Evolutionary conservation across 2,329 filamentous ascomycete genomes (phyloP).

Genomic region (Cercospora sp.): DNA sequence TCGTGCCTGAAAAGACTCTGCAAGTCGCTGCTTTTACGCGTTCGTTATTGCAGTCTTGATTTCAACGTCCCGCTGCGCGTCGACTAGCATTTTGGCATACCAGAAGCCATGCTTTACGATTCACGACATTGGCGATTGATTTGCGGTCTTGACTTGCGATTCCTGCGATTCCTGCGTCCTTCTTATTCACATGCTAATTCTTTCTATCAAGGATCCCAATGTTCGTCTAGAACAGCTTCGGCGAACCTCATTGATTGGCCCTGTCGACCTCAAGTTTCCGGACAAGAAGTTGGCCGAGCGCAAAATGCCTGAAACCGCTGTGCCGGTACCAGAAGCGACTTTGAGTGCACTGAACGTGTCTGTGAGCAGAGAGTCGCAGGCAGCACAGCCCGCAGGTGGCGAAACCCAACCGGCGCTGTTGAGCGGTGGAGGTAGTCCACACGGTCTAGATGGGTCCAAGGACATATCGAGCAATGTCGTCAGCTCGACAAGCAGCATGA

Average conservation of each 20-base stretch:
- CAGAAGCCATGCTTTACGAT: neutral
- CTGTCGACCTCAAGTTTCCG: slow-evolving; percentile 36
- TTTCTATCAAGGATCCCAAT: slow-evolving; percentile 46
- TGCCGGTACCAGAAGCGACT: slow-evolving; percentile 29
- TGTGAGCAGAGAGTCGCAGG: slow-evolving; percentile 4
- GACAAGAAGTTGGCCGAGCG: slow-evolving; percentile 33
- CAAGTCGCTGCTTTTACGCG: slow-evolving; percentile 15
- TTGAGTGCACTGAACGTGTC: slow-evolving; percentile 19
- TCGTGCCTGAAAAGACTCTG: slow-evolving; percentile 1
- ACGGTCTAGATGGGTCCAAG: slow-evolving; percentile 13
- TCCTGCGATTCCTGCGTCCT: neutral
- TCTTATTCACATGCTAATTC: slow-evolving; percentile 21
- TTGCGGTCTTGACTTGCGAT: neutral
- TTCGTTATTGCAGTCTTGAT: slow-evolving; percentile 16
- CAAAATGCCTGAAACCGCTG: slow-evolving; percentile 37
- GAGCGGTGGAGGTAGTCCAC: slow-evolving; percentile 20
- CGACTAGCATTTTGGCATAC: neutral
- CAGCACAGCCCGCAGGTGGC: neutral
- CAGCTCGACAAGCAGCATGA: neutral
- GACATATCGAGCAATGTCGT: slow-evolving; percentile 9
- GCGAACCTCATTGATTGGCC: slow-evolving; percentile 44
- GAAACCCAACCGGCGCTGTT: neutral
- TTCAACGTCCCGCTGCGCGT: neutral
- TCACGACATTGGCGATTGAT: neutral
- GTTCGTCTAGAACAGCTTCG: slow-evolving; percentile 51